phyloP scores from a whole-genome alignment of 2,329 filamentous ascomycete species.

The Botryotinia calthae region DNA sequence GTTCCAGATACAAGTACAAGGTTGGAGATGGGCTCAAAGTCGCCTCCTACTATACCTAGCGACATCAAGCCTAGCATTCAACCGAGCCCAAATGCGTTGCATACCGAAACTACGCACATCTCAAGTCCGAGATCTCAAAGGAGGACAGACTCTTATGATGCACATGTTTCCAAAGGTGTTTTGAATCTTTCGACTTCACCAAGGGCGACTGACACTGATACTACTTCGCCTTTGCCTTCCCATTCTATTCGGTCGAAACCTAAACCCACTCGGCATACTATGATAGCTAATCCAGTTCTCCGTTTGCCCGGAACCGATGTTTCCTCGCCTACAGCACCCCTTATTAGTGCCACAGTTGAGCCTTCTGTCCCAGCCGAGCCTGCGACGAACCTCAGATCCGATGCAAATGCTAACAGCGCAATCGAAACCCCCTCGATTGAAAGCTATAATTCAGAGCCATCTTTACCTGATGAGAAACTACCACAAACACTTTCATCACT shows the following conservation, averaged over 20 bases:
- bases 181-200: constrained; percentile 29
- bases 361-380: not conserved
- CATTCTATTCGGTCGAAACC: constrained; percentile 39
- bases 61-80: constrained; percentile 10
- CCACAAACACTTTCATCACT: constrained; percentile 58
- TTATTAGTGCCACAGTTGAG: not conserved
- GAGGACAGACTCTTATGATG: constrained; percentile 28
- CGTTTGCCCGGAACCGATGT: constrained; percentile 19
- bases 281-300: constrained; percentile 30
- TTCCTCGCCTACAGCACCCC: constrained; percentile 4
- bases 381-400: not conserved
- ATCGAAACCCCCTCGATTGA: not conserved
- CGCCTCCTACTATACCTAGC: not conserved
- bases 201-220: constrained; percentile 24
- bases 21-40: not conserved
- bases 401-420: not conserved
- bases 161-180: constrained; percentile 32
- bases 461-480: constrained; percentile 30
- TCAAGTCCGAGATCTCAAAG: constrained; percentile 22
- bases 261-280: constrained; percentile 31
- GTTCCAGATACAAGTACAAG: not conserved
- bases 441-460: not conserved
- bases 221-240: constrained; percentile 22
- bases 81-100: constrained; percentile 18
- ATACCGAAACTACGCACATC: constrained; percentile 20